These are phyloP conservation scores for Paramecium pentaurelia DNA, from an alignment of 73 alveolate genomes.

Conservation along the genomic window DNA sequence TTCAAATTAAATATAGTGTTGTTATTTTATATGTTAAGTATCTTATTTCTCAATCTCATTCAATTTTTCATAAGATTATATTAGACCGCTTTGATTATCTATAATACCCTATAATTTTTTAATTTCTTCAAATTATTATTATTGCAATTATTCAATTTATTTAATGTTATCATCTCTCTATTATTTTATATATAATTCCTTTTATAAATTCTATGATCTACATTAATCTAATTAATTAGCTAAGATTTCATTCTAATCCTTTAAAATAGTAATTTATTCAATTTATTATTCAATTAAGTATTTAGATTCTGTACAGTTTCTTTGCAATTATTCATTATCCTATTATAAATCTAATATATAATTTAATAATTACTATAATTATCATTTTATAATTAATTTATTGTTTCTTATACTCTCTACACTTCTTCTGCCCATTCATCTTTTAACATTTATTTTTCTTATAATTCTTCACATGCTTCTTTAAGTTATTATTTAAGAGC, in stretches of 20 bases:
- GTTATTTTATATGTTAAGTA: background rate
- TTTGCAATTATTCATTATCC: background rate
- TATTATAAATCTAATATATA: background rate
- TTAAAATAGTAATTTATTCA: background rate
- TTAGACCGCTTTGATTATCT: background rate
- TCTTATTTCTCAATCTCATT: conserved; percentile 6
- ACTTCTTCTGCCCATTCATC: conserved; percentile 24
- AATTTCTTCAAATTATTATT: background rate
- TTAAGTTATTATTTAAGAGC: conserved; percentile 15
- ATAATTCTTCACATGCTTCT: conserved; percentile 35
- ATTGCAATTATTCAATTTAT: background rate
- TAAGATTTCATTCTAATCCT: background rate
- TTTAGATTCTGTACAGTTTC: background rate
- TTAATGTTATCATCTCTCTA: background rate
- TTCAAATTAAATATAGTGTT: background rate
- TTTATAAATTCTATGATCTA: background rate
- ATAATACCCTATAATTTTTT: background rate
- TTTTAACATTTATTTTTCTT: background rate
- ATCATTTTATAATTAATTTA: background rate
- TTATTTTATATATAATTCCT: background rate
- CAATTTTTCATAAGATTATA: conserved; percentile 11
- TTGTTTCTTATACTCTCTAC: background rate
- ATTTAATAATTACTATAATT: background rate
- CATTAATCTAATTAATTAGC: background rate
- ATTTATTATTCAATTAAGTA: background rate